Evolutionary conservation across 202 grass and related monocot genomes (phyloP).

Genomic region (Hordeum pubiflorum): DNA sequence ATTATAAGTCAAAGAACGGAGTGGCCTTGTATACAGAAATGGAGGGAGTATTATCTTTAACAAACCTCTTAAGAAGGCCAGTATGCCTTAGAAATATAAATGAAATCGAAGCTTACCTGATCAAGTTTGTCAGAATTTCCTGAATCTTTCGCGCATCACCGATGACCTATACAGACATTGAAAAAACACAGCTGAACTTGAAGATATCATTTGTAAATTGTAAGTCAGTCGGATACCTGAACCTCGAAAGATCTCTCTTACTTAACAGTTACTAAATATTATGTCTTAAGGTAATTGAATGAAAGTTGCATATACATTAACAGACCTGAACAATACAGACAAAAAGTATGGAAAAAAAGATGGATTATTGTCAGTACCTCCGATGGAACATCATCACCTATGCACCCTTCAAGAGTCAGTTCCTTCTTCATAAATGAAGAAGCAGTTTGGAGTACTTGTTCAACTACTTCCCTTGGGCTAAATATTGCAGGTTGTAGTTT

Average conservation of each 20-base stretch:
- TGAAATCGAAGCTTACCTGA: constrained; percentile 40
- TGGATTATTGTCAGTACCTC: constrained; percentile 47
- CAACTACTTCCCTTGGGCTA: constrained; percentile 88
- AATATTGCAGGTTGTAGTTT: constrained; percentile 72
- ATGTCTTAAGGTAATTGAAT: neutral
- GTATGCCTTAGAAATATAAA: constrained; percentile 14
- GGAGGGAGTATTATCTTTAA: neutral
- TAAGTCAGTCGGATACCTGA: neutral
- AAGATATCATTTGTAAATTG: neutral
- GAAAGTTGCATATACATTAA: neutral
- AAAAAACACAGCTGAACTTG: neutral
- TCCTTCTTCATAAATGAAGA: constrained; percentile 77
- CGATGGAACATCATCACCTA: constrained; percentile 72
- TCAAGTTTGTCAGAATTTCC: constrained; percentile 79
- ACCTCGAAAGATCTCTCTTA: neutral
- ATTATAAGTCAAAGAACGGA: too few species aligned
- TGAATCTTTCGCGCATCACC: constrained; percentile 70
- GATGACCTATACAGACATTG: constrained; percentile 51
- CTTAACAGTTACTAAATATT: neutral
- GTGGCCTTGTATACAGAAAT: too few species aligned
- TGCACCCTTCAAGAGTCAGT: constrained; percentile 62
- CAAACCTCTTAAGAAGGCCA: neutral
- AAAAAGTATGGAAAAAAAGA: neutral
- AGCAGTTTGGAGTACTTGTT: constrained; percentile 84
- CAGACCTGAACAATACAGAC: neutral